Base-by-base conservation (phyloP, 768 basidiomycete genomes). In the Collybia nuda region DNA sequence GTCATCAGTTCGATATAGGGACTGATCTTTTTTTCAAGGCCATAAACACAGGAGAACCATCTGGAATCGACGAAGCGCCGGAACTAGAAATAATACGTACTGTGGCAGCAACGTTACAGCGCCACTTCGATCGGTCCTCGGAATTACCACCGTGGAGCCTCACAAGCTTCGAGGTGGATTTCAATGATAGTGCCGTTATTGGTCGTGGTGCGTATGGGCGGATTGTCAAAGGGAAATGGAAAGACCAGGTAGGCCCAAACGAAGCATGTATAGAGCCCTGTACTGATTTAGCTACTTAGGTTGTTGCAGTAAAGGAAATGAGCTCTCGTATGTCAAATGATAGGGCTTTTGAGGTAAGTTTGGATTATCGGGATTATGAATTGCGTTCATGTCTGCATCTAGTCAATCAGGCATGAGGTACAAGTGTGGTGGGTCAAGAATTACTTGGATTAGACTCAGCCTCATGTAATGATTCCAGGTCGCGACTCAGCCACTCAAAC, bases 231-330 rank as follows among this genome's bases (percentile, higher is more conserved):
- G 66, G 66, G 37, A 51, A 57, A n/a, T 66, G 64, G 66, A 45
- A 56, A 22, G 59, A 57, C n/a, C 55, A 59, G 51, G 60, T 56
- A 49, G 22, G 24, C 4, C 36, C 15, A 19, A 14, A 15, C n/a
- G 5, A 17, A n/a, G 14, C 17, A 47, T 1, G 22, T 9, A 19
- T 6, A 21, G 2, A 14, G 21, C 15, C 28, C 2, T 21, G 37
- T 35, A 40, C 37, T 40, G 15, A 37, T 39, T 21, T 17, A 18
- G 18, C 22, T 21, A 40, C 35, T 15, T 32, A 67, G 65, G 47
- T 59, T 29, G 62, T 67, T 8, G 66, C 66, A 0, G 62, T 67
- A n/a, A 67, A 67, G 46, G 66, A 66, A 47, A 57, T 65, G 57
- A 51, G 60, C 43, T 39, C 53, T 15, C 54, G 56, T 43, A 46